These are phyloP conservation scores for Tritrichomonas musculus DNA, from an alignment of 208 protist species.

Conservation along the genomic window DNA sequence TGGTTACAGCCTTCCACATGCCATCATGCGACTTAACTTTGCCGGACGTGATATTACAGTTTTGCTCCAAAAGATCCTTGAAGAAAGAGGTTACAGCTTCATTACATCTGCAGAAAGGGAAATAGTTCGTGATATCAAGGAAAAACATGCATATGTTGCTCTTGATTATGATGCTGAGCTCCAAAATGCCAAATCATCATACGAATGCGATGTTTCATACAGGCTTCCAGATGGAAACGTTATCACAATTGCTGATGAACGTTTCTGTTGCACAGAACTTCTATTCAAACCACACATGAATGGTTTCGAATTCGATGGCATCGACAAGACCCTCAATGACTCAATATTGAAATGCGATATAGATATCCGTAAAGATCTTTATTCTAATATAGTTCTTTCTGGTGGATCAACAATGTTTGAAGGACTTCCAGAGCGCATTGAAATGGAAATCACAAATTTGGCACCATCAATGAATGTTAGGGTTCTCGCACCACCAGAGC, in stretches of 20 bases:
- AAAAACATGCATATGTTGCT: too few species aligned
- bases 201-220: slow-evolving; percentile 53
- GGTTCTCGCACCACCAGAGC: slow-evolving; percentile 48
- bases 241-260: too few species aligned
- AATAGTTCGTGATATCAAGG: too few species aligned
- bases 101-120: slow-evolving; percentile 50
- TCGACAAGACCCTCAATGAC: slow-evolving; percentile 56
- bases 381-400: slow-evolving; percentile 56
- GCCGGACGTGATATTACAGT: slow-evolving; percentile 65
- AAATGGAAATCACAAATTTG: slow-evolving; percentile 61
- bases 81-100: slow-evolving; percentile 58
- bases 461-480: slow-evolving; percentile 54
- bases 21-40: slow-evolving; percentile 59
- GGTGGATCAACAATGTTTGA: slow-evolving; percentile 59
- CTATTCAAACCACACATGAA: too few species aligned
- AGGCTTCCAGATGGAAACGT: slow-evolving; percentile 48
- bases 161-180: too few species aligned
- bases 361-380: slow-evolving; percentile 58
- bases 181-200: slow-evolving; percentile 31
- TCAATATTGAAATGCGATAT: slow-evolving; percentile 64
- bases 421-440: slow-evolving; percentile 83
- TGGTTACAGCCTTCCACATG: slow-evolving; percentile 53
- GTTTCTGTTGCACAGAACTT: too few species aligned
- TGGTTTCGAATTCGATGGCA: too few species aligned
- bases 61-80: slow-evolving; percentile 58